Base-by-base conservation (phyloP, 805 yeast species). In the Candida schatavii region DNA sequence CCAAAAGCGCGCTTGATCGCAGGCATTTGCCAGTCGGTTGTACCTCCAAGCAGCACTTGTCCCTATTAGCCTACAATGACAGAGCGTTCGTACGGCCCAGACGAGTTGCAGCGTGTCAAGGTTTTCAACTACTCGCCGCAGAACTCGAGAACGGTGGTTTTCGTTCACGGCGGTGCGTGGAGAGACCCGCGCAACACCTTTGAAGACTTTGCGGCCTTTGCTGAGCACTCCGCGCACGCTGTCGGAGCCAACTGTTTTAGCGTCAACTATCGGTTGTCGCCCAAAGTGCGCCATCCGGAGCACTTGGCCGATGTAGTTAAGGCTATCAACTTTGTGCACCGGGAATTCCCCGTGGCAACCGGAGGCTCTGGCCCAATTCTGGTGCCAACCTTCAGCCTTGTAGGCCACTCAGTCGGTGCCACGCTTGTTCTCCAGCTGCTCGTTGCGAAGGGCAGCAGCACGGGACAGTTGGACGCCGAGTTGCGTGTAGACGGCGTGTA, bases 81-180 rank as follows among this genome's bases (percentile, higher is more conserved):
- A 17, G 39, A 36, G 19, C 27, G 27, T 23, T 14, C 32, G 11
- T 70, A 67, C 46, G 74, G 74, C 4, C 40, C 41, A 0, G 61
- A 68, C 47, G 55, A 54, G 3, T 57, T 68, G 21, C 73, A 70
- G 37, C 41, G 37, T 14, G 29, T 66, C 26, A 64, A 58, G 43
- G 44, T 61, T 1, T 66, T 61, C 46, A 48, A 52, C n/a, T 47
- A 46, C 33, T 44, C 37, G 14, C 40, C 41, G 2, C 11, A 18
- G 5, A 42, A 46, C n/a, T 37, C 37, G 17, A 42, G 54, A 2
- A 59, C 75, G 15, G 41, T 78, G 4, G 71, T 86, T 0, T 81
- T 80, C 49, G 73, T 88, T 30, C 96, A 88, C 61, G 96, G 96
- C 1, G 96, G 96, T 0, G 95, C 89, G 0, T 88, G 96, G 96